phyloP scores from a whole-genome alignment of 495 filamentous ascomycete genomes.

The Lepidopterella palustris region DNA sequence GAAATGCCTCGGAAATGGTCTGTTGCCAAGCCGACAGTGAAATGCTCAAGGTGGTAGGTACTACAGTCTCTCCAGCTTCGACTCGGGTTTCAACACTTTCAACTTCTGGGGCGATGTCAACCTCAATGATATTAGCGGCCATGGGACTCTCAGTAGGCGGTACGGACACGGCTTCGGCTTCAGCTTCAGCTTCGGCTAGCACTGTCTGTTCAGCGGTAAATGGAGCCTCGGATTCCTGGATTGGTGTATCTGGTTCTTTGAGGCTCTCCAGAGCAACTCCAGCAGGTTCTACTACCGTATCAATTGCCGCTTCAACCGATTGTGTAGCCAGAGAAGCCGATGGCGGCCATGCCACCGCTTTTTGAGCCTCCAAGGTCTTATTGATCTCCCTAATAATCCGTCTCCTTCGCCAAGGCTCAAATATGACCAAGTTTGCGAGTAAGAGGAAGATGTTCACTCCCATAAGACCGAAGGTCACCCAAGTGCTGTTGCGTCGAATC shows the following conservation, averaged over 20 bases:
- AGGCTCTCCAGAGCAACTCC: conserved; percentile 4
- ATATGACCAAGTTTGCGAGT: conserved; percentile 79
- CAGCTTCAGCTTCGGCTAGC: neutral
- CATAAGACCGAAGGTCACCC: conserved; percentile 98
- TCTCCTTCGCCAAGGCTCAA: conserved; percentile 85
- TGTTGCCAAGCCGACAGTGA: conserved; percentile 8
- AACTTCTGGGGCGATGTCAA: neutral
- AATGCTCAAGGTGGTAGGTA: neutral
- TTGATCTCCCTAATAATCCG: conserved; percentile 76
- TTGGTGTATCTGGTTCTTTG: conserved; percentile 2
- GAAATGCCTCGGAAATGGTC: neutral
- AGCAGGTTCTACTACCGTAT: conserved; percentile 12
- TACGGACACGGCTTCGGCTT: neutral
- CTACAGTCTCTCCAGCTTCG: neutral
- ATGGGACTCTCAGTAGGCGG: neutral
- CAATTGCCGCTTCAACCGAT: conserved; percentile 25
- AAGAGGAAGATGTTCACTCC: conserved; percentile 89
- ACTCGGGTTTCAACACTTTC: neutral
- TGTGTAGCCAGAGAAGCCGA: conserved; percentile 1
- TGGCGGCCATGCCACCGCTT: conserved; percentile 27
- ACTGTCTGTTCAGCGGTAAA: neutral
- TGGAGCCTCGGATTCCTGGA: too few species aligned
- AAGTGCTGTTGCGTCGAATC: conserved; percentile 90
- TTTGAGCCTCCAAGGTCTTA: conserved; percentile 67
- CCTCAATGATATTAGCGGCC: neutral